Evolutionary conservation across 495 filamentous ascomycete genomes (phyloP), one percentile per base, ranked within the genome.

Genomic region (Aspergillus olivimuriae): DNA sequence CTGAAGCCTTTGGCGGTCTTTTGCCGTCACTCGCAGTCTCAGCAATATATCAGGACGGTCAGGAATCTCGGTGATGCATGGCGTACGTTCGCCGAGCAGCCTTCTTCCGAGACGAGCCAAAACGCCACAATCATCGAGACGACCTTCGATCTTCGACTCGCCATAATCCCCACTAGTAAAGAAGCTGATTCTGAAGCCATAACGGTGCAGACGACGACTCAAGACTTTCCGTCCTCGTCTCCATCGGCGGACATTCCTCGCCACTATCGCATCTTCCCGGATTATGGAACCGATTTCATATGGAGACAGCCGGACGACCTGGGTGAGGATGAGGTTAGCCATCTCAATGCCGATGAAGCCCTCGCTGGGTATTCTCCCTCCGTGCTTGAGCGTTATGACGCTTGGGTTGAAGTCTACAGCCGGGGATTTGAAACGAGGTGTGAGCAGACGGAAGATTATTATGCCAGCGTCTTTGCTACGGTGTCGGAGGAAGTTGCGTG

Each of bases 231-330:
- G 5, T 5, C 32, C 32, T 16, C 15, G 9, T 37, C 28, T n/a
- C 17, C 17, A 4, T 24, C 37, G 17, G 22, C 28, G 21, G 28
- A 33, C 9, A 7, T 17, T 2, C 50, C 37, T 7, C 47, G 45
- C 1, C 48, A 50, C 26, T 54, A 51, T 20, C 50, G 47, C 11
- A 59, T 56, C 32, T 48, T 46, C 40, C 35, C 52, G 17, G 56
- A 56, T n/a, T 50, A 45, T 38, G 47, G 48, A 17, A 50, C 50
- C 9, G 45, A 44, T n/a, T 54, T 60, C 20, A 40, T 60, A 16
- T 53, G 42, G 50, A 44, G 43, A 22, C 37, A 47, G 4, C n/a
- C 33, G 0, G 36, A 47, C 22, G 48, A 53, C 16, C 22, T 48
- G 1, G 16, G 11, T 15, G 24, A 40, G 34, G 19, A 47, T 23